A percentile compares a stretch with the other conserved stretches of the same genome.
phyloP scores from a whole-genome alignment of 495 filamentous ascomycete genomes.

The Tuber aestivum region DNA sequence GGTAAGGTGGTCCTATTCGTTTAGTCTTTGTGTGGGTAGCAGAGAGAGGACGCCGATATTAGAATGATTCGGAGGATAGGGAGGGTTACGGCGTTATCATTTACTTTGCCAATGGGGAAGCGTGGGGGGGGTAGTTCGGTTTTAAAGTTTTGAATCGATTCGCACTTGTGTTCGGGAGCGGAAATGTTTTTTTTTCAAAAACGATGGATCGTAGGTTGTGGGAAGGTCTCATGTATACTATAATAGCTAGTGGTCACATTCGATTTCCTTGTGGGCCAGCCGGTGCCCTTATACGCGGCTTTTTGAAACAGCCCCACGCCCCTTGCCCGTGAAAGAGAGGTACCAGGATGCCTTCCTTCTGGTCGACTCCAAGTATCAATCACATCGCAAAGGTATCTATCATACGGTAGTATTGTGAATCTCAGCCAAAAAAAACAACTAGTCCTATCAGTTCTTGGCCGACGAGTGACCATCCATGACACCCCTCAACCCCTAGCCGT shows the following conservation, averaged over 20 bases:
- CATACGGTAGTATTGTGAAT: neutral
- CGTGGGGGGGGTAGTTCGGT: neutral
- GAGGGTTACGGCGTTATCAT: neutral
- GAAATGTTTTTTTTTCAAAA: neutral
- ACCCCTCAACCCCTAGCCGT: neutral
- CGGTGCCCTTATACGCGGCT: neutral
- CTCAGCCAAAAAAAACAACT: neutral
- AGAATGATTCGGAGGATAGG: neutral
- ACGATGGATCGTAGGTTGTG: neutral
- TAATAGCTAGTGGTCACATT: neutral
- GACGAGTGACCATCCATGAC: neutral
- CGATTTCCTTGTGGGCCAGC: neutral
- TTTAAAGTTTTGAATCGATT: neutral
- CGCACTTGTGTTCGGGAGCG: neutral
- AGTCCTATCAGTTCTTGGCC: neutral
- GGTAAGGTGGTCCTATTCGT: constrained; percentile 90
- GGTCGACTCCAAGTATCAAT: neutral
- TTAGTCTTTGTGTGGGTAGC: constrained; percentile 46
- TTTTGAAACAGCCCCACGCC: neutral
- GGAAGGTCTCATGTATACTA: neutral
- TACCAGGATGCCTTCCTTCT: neutral
- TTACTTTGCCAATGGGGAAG: neutral
- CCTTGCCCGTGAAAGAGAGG: neutral
- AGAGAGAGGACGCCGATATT: neutral
- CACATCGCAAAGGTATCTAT: neutral